These are phyloP conservation scores for Odontarrhena argentea DNA, from an alignment of 345 rosid genomes.

Conservation along the genomic window DNA sequence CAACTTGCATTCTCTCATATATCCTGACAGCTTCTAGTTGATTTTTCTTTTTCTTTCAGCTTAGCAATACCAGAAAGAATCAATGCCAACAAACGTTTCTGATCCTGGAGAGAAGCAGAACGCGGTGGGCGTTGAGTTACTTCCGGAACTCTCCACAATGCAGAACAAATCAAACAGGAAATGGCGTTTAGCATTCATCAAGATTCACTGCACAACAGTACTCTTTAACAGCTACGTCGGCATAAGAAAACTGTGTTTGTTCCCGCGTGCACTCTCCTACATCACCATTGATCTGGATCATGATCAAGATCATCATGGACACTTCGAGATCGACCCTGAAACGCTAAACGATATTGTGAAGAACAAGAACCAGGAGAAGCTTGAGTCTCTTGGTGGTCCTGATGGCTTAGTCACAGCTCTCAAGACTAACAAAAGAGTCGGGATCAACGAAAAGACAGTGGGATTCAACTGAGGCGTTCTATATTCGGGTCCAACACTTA, in stretches of 20 bases:
- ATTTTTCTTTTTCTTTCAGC: too few relatives aligned
- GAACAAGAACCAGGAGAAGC: conserved; percentile 43
- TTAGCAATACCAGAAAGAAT: too few relatives aligned
- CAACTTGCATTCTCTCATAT: too few relatives aligned
- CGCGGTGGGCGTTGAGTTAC: conserved; percentile 35
- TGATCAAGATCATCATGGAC: neutral
- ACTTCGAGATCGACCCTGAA: conserved; percentile 42
- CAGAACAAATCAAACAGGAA: conserved; percentile 41
- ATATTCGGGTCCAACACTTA: conserved; percentile 71
- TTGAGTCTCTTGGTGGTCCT: conserved; percentile 51
- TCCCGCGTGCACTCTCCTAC: conserved; percentile 39
- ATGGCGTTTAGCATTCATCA: conserved; percentile 57
- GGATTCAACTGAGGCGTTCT: conserved; percentile 44
- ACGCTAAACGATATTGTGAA: conserved; percentile 47
- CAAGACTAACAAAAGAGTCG: conserved; percentile 40
- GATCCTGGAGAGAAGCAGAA: too few relatives aligned
- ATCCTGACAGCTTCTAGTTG: too few relatives aligned
- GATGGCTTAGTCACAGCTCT: conserved; percentile 50
- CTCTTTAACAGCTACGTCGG: conserved; percentile 35
- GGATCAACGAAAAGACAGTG: conserved; percentile 50
- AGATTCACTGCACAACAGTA: conserved; percentile 57
- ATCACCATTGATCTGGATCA: conserved; percentile 30
- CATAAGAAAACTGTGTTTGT: neutral
- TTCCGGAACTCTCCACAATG: conserved; percentile 40
- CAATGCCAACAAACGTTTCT: too few relatives aligned